phyloP scores from a whole-genome alignment of 75 land plant genomes.

The Pinus albicaulis region DNA sequence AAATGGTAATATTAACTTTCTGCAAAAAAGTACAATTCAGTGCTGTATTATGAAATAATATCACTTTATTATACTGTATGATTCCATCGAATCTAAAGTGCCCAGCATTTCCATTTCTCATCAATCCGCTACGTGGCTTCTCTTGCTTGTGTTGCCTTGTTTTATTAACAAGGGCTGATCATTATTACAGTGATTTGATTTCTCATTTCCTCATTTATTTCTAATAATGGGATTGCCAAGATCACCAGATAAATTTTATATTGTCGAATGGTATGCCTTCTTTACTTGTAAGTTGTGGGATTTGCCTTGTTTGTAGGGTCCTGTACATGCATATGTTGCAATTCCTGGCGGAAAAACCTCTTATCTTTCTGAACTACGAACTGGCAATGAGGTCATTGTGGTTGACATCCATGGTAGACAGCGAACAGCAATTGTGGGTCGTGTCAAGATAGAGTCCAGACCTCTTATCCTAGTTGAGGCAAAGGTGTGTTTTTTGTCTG shows the following conservation, averaged over 20 bases:
- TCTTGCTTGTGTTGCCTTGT: neutral
- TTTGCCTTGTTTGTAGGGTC: constrained; percentile 53
- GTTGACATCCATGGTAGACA: constrained; percentile 66
- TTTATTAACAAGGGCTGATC: neutral
- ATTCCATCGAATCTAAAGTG: neutral
- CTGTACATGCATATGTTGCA: constrained; percentile 92
- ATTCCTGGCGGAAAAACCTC: constrained; percentile 82
- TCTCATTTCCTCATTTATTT: neutral
- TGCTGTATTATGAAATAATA: too few species aligned
- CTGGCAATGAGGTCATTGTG: constrained; percentile 84
- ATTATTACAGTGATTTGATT: neutral
- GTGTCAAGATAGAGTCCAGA: constrained; percentile 90
- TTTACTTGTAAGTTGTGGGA: neutral
- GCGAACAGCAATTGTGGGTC: constrained; percentile 80
- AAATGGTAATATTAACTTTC: neutral
- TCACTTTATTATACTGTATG: neutral
- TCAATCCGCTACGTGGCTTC: neutral
- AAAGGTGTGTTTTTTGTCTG: constrained; percentile 39
- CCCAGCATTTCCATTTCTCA: neutral
- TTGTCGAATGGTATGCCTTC: neutral
- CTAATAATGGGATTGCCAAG: neutral
- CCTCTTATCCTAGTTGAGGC: constrained; percentile 91
- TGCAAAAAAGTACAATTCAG: too few species aligned
- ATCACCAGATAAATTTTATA: neutral
- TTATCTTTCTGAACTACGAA: constrained; percentile 77